These are phyloP conservation scores for Skeletonema potamos DNA, from an alignment of 108 stramenopile genomes.

Conservation along the genomic window DNA sequence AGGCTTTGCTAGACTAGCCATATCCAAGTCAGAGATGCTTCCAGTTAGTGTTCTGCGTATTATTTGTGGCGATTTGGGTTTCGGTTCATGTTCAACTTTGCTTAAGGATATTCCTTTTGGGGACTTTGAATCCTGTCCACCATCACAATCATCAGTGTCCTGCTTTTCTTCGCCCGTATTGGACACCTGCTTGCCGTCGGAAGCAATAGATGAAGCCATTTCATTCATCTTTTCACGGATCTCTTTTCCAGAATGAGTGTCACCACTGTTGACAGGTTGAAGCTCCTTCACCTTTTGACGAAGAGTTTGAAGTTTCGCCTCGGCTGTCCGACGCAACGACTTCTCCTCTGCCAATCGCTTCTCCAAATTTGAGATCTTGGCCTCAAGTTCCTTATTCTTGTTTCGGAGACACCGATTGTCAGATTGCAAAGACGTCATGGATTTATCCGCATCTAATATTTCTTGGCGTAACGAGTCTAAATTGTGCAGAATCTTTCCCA, in stretches of 20 bases:
- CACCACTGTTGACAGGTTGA: neutral
- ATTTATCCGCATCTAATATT: conserved; percentile 71
- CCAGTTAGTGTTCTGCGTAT: neutral
- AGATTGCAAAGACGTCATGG: conserved; percentile 57
- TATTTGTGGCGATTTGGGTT: neutral
- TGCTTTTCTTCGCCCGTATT: neutral
- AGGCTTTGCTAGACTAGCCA: neutral
- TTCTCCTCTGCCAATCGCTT: conserved; percentile 65
- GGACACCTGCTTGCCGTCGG: neutral
- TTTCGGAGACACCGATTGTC: conserved; percentile 65
- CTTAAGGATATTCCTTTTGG: neutral
- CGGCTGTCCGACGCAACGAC: conserved; percentile 47
- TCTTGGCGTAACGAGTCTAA: conserved; percentile 77
- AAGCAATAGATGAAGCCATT: neutral
- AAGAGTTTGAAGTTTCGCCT: conserved; percentile 44
- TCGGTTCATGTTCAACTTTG: neutral
- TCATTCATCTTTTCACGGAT: neutral
- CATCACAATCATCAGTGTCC: neutral
- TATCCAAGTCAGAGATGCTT: neutral
- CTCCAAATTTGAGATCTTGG: conserved; percentile 65
- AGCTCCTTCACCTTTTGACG: conserved; percentile 8
- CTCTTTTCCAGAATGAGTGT: neutral
- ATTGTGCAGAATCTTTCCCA: conserved; percentile 79
- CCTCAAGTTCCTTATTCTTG: conserved; percentile 82
- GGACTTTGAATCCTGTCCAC: neutral